Conservation (phyloP, 257 asterid species). For the Osmanthus fragrans region DNA sequence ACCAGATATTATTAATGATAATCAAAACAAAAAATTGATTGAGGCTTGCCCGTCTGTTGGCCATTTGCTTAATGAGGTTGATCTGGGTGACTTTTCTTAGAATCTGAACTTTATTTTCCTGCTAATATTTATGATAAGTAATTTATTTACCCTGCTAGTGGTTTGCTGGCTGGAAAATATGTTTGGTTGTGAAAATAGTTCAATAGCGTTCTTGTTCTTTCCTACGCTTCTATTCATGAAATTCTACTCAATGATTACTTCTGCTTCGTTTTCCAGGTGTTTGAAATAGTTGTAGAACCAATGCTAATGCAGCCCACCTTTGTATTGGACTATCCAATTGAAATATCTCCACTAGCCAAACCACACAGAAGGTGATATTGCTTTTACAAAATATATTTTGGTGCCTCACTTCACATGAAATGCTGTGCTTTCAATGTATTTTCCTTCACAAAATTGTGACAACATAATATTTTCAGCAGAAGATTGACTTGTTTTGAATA, state of each 20-base stretch:
- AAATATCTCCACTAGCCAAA: constrained; percentile 96
- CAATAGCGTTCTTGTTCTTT: neutral
- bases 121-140: neutral
- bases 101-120: constrained; percentile 5
- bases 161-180: constrained; percentile 9
- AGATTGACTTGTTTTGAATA: neutral
- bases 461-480: neutral
- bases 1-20: constrained; percentile 39
- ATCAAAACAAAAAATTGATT: constrained; percentile 45
- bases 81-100: constrained; percentile 15
- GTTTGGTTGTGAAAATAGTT: constrained; percentile 8
- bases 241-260: constrained; percentile 11
- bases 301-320: constrained; percentile 87
- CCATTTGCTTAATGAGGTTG: constrained; percentile 84
- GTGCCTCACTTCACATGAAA: neutral
- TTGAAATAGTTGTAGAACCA: constrained; percentile 82
- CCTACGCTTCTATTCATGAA: constrained; percentile 6
- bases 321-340: constrained; percentile 95
- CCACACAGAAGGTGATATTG: constrained; percentile 82
- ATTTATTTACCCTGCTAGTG: neutral
- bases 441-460: neutral
- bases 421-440: neutral
- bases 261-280: constrained; percentile 52
- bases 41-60: constrained; percentile 85
- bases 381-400: constrained; percentile 2